A percentile compares a stretch with the other conserved stretches of the same genome.
These are phyloP conservation scores for Hypomontagnella submonticulosa DNA, from an alignment of 495 filamentous ascomycete species.

Conservation along the genomic window DNA sequence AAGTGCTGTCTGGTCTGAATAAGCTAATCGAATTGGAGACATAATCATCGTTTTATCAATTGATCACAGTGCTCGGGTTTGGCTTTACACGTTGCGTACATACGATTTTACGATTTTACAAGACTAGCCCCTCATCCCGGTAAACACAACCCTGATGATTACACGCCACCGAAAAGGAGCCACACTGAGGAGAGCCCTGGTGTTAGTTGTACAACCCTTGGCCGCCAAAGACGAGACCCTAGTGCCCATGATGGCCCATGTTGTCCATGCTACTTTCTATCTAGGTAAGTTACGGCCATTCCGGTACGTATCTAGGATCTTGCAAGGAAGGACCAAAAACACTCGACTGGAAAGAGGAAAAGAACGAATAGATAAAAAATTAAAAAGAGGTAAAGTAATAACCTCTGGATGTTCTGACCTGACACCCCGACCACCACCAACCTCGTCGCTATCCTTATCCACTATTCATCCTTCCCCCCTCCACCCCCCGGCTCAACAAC, in stretches of 20 bases:
- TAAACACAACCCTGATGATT: conserved; percentile 45
- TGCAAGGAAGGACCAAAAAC: conserved; percentile 22
- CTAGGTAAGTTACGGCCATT: neutral
- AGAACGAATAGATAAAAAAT: neutral
- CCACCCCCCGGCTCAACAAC: conserved; percentile 46
- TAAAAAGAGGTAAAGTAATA: conserved; percentile 2
- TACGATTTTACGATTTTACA: conserved; percentile 20
- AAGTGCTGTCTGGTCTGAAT: conserved; percentile 6
- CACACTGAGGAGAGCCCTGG: conserved; percentile 44
- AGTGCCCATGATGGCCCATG: no score
- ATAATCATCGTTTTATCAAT: conserved; percentile 1
- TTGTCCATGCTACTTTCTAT: no score
- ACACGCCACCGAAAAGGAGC: conserved; percentile 48
- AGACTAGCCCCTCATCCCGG: conserved; percentile 35
- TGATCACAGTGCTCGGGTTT: conserved; percentile 11
- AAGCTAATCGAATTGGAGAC: conserved; percentile 13
- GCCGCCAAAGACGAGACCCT: conserved; percentile 41
- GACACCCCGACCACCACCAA: conserved; percentile 35
- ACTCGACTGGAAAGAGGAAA: neutral
- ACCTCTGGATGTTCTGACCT: conserved; percentile 11
- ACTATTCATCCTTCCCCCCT: conserved; percentile 44
- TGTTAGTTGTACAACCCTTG: conserved; percentile 47
- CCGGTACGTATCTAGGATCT: conserved; percentile 24
- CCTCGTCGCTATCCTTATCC: conserved; percentile 41
- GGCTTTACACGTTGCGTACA: conserved; percentile 25